Percentiles rank a stretch among this genome's conserved stretches.
Conservation (phyloP, 306 rosid genomes). For the Vachellia pachyceras region DNA sequence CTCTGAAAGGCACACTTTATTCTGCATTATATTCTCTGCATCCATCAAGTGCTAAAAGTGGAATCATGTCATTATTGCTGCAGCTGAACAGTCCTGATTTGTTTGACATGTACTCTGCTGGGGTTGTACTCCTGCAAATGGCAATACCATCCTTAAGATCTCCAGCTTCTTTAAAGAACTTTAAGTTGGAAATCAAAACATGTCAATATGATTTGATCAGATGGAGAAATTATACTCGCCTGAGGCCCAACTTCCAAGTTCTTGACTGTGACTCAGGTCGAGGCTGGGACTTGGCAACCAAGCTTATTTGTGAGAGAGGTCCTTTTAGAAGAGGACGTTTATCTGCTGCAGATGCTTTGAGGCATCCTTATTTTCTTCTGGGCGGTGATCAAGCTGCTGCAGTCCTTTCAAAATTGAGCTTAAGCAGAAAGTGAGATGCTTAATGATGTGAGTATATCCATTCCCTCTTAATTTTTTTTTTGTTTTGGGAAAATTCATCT, state of each 20-base stretch:
- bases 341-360: slow-evolving; percentile 82
- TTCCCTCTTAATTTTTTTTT: slow-evolving; percentile 6
- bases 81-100: slow-evolving; percentile 97
- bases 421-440: slow-evolving; percentile 57
- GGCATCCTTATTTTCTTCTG: slow-evolving; percentile 91
- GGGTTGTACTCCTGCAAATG: slow-evolving; percentile 93
- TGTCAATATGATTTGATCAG: slow-evolving; percentile 73
- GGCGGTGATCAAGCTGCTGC: slow-evolving; percentile 95
- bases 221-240: slow-evolving; percentile 78
- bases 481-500: not conserved
- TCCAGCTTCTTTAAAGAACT: slow-evolving; percentile 78
- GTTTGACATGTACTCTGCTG: slow-evolving; percentile 93
- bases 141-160: slow-evolving; percentile 85
- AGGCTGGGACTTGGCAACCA: slow-evolving; percentile 91
- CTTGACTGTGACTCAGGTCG: slow-evolving; percentile 84
- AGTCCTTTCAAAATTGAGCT: slow-evolving; percentile 79
- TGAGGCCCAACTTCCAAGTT: slow-evolving; percentile 64
- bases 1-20: too few species aligned
- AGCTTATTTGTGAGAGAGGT: slow-evolving; percentile 83
- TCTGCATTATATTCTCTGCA: slow-evolving; percentile 9
- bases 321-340: slow-evolving; percentile 71
- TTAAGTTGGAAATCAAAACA: slow-evolving; percentile 73
- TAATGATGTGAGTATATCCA: slow-evolving; percentile 35
- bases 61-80: slow-evolving; percentile 45
- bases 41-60: slow-evolving; percentile 28